Percentiles rank a stretch among this genome's conserved stretches.
Conservation (phyloP, 495 filamentous ascomycete genomes). For the Amniculicola lignicola region DNA sequence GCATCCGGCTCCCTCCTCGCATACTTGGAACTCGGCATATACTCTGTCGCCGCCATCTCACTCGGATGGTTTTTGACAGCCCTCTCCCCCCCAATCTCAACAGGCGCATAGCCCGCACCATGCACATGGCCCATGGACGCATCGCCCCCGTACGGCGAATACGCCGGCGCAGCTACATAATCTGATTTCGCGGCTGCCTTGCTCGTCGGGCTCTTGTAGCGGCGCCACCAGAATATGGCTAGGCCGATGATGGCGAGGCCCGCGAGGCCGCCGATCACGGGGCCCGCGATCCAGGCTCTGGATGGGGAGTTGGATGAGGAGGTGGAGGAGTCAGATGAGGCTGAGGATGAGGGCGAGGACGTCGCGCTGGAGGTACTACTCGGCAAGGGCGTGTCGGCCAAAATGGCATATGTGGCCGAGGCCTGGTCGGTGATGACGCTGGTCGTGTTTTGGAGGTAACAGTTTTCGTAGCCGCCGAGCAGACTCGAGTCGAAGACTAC, state of each 20-base stretch:
- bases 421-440: slow-evolving; percentile 4
- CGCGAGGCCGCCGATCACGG: slow-evolving; percentile 22
- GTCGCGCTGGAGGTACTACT: too few species aligned
- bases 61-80: too few species aligned
- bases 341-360: neutral
- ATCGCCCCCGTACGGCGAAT: neutral
- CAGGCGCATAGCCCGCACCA: neutral
- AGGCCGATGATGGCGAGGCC: slow-evolving; percentile 8
- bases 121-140: neutral
- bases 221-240: slow-evolving; percentile 21
- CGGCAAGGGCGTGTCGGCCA: slow-evolving; percentile 14
- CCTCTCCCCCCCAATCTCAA: neutral
- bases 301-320: neutral
- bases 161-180: neutral
- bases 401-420: slow-evolving; percentile 12
- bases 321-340: neutral
- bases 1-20: neutral
- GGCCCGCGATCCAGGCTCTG: slow-evolving; percentile 30
- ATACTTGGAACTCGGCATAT: slow-evolving; percentile 3
- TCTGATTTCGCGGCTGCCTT: neutral
- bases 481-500: slow-evolving; percentile 20
- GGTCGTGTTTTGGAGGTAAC: slow-evolving; percentile 28
- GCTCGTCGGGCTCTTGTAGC: neutral
- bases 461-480: slow-evolving; percentile 25
- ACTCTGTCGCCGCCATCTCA: slow-evolving; percentile 9